Conservation (phyloP, 345 rosid species). For the Dipteronia dyeriana region DNA sequence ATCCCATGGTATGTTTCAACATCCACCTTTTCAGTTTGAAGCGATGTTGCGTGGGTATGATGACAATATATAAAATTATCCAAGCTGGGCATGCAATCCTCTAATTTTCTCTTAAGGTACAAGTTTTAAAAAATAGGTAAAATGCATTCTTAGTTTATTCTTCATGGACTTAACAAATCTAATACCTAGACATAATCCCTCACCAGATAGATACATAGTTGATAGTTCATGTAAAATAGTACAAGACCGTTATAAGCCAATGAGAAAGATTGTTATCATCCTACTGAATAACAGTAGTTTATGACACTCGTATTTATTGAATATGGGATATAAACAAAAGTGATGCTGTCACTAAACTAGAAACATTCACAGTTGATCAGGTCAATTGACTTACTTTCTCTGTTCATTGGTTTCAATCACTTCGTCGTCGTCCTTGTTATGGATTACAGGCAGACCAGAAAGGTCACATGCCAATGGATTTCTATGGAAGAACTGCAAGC, state of each 20-base stretch:
- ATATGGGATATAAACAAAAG: background rate
- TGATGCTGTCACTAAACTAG: background rate
- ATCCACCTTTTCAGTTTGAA: background rate
- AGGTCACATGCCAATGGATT: constrained; percentile 58
- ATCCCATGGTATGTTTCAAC: background rate
- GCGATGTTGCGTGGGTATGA: background rate
- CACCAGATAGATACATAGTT: background rate
- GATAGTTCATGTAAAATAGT: background rate
- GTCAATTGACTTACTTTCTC: constrained; percentile 41
- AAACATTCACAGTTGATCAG: constrained; percentile 1
- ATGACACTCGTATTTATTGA: background rate
- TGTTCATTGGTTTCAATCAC: constrained; percentile 26
- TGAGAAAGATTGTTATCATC: background rate
- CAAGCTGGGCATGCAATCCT: background rate
- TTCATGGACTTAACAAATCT: background rate
- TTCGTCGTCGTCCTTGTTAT: constrained; percentile 46
- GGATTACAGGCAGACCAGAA: constrained; percentile 53
- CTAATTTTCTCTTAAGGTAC: background rate
- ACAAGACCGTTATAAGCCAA: background rate
- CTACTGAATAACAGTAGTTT: background rate
- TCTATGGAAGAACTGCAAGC: constrained; percentile 49
- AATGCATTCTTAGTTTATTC: background rate
- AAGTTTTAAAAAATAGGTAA: background rate
- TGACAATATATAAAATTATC: background rate
- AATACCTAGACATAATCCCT: background rate